Base-by-base conservation (phyloP, 2,329 filamentous ascomycete species). In the Fusarium bactridioides region DNA sequence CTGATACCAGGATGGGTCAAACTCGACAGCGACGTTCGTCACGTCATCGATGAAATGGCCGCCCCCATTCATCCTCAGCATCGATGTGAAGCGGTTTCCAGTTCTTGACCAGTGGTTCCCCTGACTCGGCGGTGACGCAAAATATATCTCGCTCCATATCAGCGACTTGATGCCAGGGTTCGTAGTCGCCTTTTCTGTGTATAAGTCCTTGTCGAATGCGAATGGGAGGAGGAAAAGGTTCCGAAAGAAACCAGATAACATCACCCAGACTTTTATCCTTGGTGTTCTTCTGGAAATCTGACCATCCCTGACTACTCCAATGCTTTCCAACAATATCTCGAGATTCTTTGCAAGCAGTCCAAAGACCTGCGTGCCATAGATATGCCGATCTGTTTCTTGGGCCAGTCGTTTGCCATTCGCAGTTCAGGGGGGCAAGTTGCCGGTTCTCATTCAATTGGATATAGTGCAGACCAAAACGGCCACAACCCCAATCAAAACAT, bases 101-200 rank as follows among this genome's bases (percentile, higher is more conserved):
- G 10, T 27, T 8, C 10, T 0, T 31, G 0, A 56, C 3, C 15
- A 45, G 29, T 57, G 13, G 40, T 7, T 45, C n/a, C 54, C 29
- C 45, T 12, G 12, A n/a, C 7, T n/a, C 54, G 0, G 54, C 10
- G 0, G 54, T 35, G 10, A 57, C 5, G 4, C 27, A 57, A 11
- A 57, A 35, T 11, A 21, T 31, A 44, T 35, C 54, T 10, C 1
- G 12, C 1, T 8, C 5, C 15, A 23, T n/a, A 33, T 33, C 37
- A 2, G 23, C 3, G 3, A 57, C 38, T 35, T 57, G 54, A 5
- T 12, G 54, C 54, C 40, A 57, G 27, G 54, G 54, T 33, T 57
- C 40, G 11, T 57, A 57, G n/a, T 57, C 40, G 3, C 40, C 54
- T 44, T 44, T 57, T 3, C 40, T 33, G 15, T 56, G 27, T 23